phyloP scores from a whole-genome alignment of 2,329 filamentous ascomycete species.

The Leptographium wingfieldii region DNA sequence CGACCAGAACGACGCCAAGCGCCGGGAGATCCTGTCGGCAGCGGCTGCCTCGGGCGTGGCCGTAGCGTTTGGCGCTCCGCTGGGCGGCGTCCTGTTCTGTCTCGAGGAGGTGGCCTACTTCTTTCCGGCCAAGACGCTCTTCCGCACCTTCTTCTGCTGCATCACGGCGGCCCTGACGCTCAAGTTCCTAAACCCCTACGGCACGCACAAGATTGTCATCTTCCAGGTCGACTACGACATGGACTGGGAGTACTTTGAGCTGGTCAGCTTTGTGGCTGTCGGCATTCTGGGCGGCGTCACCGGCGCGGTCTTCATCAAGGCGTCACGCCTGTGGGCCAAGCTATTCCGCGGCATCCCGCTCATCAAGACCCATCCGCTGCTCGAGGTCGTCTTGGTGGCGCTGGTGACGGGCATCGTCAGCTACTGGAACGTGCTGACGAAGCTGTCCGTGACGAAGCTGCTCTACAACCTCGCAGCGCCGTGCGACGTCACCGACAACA shows the following conservation, averaged over 20 bases:
- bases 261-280: slow-evolving; percentile 72
- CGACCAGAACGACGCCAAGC: slow-evolving; percentile 84
- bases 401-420: slow-evolving; percentile 71
- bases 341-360: slow-evolving; percentile 68
- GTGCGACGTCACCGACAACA: slow-evolving; percentile 57
- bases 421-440: slow-evolving; percentile 90
- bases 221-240: slow-evolving; percentile 85
- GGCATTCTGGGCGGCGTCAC: slow-evolving; percentile 73
- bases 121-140: slow-evolving; percentile 93
- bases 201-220: slow-evolving; percentile 90
- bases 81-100: slow-evolving; percentile 81
- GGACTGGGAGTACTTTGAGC: slow-evolving; percentile 92
- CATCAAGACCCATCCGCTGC: slow-evolving; percentile 72
- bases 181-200: slow-evolving; percentile 93
- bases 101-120: slow-evolving; percentile 95
- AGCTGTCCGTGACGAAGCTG: slow-evolving; percentile 78
- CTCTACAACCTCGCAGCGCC: slow-evolving; percentile 84
- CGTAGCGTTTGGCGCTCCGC: slow-evolving; percentile 83
- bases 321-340: slow-evolving; percentile 77
- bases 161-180: slow-evolving; percentile 83
- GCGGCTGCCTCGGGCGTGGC: slow-evolving; percentile 85
- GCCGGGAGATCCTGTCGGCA: slow-evolving; percentile 85
- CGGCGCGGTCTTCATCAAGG: slow-evolving; percentile 94
- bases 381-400: slow-evolving; percentile 83
- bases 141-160: slow-evolving; percentile 96